A percentile compares a stretch with the other conserved stretches of the same genome.
Evolutionary conservation across 139 green algal genomes (phyloP).

Genomic region (Parachlorella kessleri): DNA sequence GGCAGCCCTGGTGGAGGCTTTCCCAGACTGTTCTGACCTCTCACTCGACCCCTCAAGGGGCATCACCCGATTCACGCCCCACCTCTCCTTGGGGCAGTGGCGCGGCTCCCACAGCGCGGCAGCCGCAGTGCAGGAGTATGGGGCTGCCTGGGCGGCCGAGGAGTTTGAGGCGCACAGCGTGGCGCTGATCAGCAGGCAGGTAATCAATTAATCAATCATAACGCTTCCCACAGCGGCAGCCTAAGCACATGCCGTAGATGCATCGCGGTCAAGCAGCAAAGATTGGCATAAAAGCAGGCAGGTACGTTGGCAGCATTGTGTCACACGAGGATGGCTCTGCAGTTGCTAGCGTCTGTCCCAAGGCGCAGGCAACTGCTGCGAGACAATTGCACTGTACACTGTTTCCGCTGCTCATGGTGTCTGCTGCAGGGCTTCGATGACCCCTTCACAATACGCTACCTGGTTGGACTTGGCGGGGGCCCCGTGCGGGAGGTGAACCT

Average conservation of each 20-base stretch:
- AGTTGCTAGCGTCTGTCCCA: no score
- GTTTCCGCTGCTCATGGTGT: no score
- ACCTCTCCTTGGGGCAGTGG: constrained; percentile 75
- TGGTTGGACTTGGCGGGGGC: constrained; percentile 47
- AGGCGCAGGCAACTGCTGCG: no score
- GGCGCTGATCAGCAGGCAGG: constrained; percentile 17
- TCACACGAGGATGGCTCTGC: no score
- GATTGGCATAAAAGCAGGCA: no score
- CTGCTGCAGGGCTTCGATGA: constrained; percentile 38
- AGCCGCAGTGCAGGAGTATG: constrained; percentile 14
- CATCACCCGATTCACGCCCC: constrained; percentile 60
- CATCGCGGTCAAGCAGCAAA: no score
- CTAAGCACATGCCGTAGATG: no score
- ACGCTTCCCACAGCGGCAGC: no score
- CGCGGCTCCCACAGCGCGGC: constrained; percentile 14
- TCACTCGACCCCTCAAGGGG: constrained; percentile 40
- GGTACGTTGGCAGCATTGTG: no score
- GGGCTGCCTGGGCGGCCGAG: constrained; percentile 6
- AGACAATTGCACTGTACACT: no score
- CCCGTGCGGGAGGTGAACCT: background rate
- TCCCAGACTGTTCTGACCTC: constrained; percentile 67
- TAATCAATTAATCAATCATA: no score
- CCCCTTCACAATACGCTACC: constrained; percentile 57
- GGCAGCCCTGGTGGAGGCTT: constrained; percentile 41
- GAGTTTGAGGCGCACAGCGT: constrained; percentile 33